Evolutionary conservation across 805 yeast genomes (phyloP).

Genomic region (Geotrichum ghanense): DNA sequence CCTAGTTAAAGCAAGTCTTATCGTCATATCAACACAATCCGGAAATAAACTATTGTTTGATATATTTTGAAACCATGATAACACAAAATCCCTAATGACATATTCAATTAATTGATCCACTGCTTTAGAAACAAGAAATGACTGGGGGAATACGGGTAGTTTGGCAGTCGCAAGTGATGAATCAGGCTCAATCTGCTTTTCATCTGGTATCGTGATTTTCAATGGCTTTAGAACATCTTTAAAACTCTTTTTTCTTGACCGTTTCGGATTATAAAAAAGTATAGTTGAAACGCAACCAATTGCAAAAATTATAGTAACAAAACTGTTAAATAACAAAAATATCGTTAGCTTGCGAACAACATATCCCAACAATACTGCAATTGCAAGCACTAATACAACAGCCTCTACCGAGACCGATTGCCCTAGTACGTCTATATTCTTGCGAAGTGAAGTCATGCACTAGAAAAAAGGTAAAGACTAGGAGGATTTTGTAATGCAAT

Average conservation of each 20-base stretch:
- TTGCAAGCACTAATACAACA: not conserved
- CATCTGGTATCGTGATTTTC: not conserved
- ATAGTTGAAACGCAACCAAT: not conserved
- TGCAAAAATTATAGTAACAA: not conserved
- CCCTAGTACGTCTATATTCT: not conserved
- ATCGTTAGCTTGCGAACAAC: not conserved
- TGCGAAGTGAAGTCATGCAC: not conserved
- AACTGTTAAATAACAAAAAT: not conserved
- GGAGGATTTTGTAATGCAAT: too few relatives aligned
- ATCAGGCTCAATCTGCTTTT: not conserved
- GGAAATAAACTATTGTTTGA: conserved; percentile 29
- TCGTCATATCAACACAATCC: conserved; percentile 33
- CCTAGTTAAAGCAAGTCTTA: conserved; percentile 31
- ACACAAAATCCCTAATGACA: conserved; percentile 42
- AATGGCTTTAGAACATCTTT: not conserved
- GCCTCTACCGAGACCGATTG: not conserved
- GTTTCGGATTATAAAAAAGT: not conserved
- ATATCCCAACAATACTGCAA: not conserved
- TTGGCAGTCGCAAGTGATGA: not conserved
- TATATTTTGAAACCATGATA: conserved; percentile 46
- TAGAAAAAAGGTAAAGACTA: too few relatives aligned
- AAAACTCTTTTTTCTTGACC: not conserved
- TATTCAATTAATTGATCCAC: conserved; percentile 38
- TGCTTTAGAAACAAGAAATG: conserved; percentile 41
- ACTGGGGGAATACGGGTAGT: conserved; percentile 26